Base-by-base conservation (phyloP, 1,284 basidiomycete species). In the Rhizoctonia solani region DNA sequence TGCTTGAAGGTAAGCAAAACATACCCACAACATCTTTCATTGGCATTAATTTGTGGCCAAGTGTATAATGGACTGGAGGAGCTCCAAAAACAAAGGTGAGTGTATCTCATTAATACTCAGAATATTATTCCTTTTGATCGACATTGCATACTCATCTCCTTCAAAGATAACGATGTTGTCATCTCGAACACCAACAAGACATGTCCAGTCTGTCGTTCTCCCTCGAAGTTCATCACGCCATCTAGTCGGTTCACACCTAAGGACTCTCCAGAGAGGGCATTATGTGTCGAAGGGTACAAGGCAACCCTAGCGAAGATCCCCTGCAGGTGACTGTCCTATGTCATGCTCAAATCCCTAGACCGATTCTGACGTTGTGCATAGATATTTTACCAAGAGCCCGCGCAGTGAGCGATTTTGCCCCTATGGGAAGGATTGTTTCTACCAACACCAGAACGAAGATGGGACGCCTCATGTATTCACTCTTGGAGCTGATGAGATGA, bases 401-500 rank as follows among this genome's bases (percentile, higher is more conserved):
- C 54, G 66, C 27, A 21, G 49, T 32, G 55, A 66, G n/a, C 68
- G 68, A 2, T 69, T 68, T 29, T 71, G 70, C 37, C 70, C 70
- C 13, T 71, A 71, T 37, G 70, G 70, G n/a, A 54, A 54, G 21
- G 71, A 72, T 30, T 72, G 71, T 42, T 72, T 71, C 53, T 72
- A 70, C 41, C 66, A 69, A 39, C 71, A 72, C 54, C 68, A 52
- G 16, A 66, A 71, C 27, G 42, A 46, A n/a, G 55, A 69, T 37
- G 70, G 70, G 4, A 66, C 50, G 13, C 21, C 34, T 16, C 44
- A 69, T 41, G 32, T 55, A 9, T 71, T 71, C 50, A 23, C 49
- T 8, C 42, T 68, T 4, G 70, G 70, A 21, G 69, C 54, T 25
- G 67, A 69, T 13, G 27, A 49, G 19, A 66, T 69, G 65, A 65